Base-by-base conservation (phyloP, 2,329 filamentous ascomycete species). In the Fusarium torulosum region DNA sequence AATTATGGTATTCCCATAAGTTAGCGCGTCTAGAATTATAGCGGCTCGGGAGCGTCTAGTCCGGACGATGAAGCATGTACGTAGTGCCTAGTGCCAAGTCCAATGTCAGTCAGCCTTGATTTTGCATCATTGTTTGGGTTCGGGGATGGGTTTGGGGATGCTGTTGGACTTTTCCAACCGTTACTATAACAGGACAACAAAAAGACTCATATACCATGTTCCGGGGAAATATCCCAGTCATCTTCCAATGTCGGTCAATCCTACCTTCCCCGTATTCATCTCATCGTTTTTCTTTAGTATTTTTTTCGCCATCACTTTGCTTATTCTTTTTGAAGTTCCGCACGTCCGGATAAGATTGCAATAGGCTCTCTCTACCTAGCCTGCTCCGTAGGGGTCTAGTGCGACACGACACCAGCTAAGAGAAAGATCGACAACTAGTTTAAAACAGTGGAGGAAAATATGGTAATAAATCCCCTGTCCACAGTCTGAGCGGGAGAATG, bases 371-470 rank as follows among this genome's bases (percentile, higher is more conserved):
- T 29, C 27, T 11, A 29, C 27, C 9, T 14, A 13, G 27, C 27
- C 13, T 6, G 27, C 27, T 29, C 29, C 6, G 29, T 33, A 14
- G 29, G 29, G 14, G 29, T 33, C 29, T 33, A 33, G 29, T 13
- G 29, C 8, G 35, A 10, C 35, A 10, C 35, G 35, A 8, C 35
- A n/a, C n/a, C n/a, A 37, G 17, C 33, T 35, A 19, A 25, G 54
- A 51, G 19, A 55, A 51, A 58, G 50, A 58, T 58, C 50, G 23
- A 55, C 50, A 29, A 13, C 27, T 29, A 29, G 27, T 29, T 10
- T 11, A 10, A 13, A 29, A 29, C 27, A 29, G 27, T 13, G 27
- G 27, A 29, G 10, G 27, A 29, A 29, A 29, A 29, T 11, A 13
- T 10, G 11, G 11, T 13, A 43, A 31, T 58, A 58, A 57, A 31